Conservation (phyloP, 345 rosid species). For the Melaleuca quinquenervia region DNA sequence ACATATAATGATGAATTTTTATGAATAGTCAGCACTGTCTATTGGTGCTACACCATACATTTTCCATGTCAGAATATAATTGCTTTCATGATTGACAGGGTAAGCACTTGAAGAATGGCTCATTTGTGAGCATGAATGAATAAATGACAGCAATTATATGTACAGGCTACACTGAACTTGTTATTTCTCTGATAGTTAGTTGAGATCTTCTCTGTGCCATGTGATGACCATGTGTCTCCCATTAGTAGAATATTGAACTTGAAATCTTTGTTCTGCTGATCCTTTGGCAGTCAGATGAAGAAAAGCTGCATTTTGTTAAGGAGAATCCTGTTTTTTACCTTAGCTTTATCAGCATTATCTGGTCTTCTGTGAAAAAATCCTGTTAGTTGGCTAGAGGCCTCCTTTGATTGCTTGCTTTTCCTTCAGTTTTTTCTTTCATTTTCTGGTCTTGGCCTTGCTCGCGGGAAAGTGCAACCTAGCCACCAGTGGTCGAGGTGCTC, state of each 20-base stretch:
- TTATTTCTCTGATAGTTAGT: background rate
- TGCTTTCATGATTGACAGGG: background rate
- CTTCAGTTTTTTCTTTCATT: slow-evolving; percentile 2
- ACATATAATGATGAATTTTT: background rate
- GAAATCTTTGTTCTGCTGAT: background rate
- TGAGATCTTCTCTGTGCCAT: background rate
- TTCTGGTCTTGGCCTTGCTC: slow-evolving; percentile 33
- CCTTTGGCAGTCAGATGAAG: background rate
- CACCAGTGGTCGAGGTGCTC: slow-evolving; percentile 80
- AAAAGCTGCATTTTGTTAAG: background rate
- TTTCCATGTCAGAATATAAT: background rate
- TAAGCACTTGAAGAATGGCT: slow-evolving; percentile 22
- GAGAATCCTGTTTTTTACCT: background rate
- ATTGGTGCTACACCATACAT: background rate
- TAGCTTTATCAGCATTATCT: background rate
- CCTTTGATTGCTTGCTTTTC: background rate
- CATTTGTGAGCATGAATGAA: slow-evolving; percentile 30
- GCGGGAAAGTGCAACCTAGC: slow-evolving; percentile 67
- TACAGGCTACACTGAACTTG: slow-evolving; percentile 3
- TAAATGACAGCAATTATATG: slow-evolving; percentile 8
- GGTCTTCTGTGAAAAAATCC: background rate
- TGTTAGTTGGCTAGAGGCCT: background rate
- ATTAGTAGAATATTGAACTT: background rate
- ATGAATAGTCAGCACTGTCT: background rate
- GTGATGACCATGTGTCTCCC: background rate